Conservation (phyloP, 1,284 basidiomycete species). For the Cutaneotrichosporon arboriforme region DNA sequence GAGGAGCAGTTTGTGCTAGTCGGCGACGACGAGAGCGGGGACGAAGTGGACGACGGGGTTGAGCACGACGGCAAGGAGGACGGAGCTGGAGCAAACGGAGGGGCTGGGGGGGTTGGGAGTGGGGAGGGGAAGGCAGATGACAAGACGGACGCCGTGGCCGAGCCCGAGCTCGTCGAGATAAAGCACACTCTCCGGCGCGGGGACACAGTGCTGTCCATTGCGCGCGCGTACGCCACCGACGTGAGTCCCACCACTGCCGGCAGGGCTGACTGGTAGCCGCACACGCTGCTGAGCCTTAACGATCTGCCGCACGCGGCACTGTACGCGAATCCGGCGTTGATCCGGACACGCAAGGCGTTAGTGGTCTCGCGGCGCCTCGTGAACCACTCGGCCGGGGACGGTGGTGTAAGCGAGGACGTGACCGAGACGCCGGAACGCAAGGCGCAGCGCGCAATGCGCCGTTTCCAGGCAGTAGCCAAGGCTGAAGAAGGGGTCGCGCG, state of each 20-base stretch:
- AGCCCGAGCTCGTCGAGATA: constrained; percentile 29
- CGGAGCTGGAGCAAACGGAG: background rate
- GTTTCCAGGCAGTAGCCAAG: constrained; percentile 44
- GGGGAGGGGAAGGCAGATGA: background rate
- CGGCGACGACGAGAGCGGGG: constrained; percentile 11
- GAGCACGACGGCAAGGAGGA: background rate
- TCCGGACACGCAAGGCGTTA: constrained; percentile 18
- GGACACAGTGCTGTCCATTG: constrained; percentile 34
- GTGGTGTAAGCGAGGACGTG: background rate
- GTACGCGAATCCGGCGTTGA: constrained; percentile 19
- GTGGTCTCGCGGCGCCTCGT: constrained; percentile 15
- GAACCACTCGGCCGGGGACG: background rate
- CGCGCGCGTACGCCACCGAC: constrained; percentile 33
- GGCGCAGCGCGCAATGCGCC: constrained; percentile 28
- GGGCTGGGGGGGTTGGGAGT: background rate
- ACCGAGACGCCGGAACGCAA: constrained; percentile 17
- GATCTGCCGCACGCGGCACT: constrained; percentile 24
- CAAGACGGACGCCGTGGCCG: constrained; percentile 8
- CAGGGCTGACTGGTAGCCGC: constrained; percentile 21
- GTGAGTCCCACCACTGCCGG: constrained; percentile 29
- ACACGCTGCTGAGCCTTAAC: constrained; percentile 33
- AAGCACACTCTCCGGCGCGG: constrained; percentile 24
- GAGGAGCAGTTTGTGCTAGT: constrained; percentile 8
- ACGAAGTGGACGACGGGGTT: background rate
- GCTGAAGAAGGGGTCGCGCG: constrained; percentile 29